phyloP scores from a whole-genome alignment of 2,329 filamentous ascomycete species.

The Capronia americana region DNA sequence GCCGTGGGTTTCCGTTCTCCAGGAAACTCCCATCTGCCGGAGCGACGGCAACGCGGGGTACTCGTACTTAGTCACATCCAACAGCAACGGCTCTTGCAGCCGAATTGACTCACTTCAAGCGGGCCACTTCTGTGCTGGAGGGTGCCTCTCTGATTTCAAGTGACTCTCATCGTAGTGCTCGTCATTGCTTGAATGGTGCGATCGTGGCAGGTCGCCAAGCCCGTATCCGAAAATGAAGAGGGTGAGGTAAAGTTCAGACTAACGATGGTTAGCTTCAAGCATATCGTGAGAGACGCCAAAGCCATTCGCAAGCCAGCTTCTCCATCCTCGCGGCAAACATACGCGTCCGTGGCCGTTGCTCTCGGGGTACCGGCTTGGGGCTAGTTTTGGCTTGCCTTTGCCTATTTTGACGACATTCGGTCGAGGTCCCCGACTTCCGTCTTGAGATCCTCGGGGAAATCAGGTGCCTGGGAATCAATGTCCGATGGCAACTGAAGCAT shows the following conservation, averaged over 20 bases:
- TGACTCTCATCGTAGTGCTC: too few relatives aligned
- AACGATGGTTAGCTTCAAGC: background rate
- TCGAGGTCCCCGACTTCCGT: background rate
- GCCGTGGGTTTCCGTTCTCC: too few relatives aligned
- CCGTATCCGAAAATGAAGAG: constrained; percentile 15
- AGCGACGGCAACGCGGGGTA: background rate
- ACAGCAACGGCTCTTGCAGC: background rate
- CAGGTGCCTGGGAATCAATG: background rate
- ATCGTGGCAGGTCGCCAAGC: constrained; percentile 9
- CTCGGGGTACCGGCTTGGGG: background rate
- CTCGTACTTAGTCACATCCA: background rate
- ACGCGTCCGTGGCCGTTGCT: background rate
- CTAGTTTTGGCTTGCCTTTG: constrained; percentile 8
- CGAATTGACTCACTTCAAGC: too few relatives aligned
- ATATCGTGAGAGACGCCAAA: background rate
- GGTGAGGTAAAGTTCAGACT: constrained; percentile 4
- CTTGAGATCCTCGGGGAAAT: background rate
- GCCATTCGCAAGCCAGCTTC: background rate
- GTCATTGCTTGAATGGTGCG: background rate
- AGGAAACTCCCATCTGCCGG: background rate
- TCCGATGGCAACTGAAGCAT: background rate
- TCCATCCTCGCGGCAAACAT: constrained; percentile 1
- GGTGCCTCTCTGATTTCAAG: too few relatives aligned
- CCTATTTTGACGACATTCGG: constrained; percentile 32
- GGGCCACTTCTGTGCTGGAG: too few relatives aligned